Base-by-base conservation (phyloP, 164 flowering plant genomes). In the Kingdonia uniflora region DNA sequence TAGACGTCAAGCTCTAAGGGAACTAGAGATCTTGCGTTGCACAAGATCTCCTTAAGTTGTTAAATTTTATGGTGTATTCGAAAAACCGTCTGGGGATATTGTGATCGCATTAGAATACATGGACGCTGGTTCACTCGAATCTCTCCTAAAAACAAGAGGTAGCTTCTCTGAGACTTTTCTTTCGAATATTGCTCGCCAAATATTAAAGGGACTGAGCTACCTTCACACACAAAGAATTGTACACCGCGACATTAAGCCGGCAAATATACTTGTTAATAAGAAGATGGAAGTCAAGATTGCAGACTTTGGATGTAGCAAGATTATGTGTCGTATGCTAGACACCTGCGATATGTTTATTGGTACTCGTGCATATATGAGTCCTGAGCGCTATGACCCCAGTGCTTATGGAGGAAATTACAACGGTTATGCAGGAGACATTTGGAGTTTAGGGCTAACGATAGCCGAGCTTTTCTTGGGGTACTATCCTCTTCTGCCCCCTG, bases 361-460 rank as follows among this genome's bases (percentile, higher is more conserved):
- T 2, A 87, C 96, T 0, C 77, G 82, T 51, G 89, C 91, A 0
- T 87, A 87, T 65, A 87, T 84, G 96, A 86, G 95, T 48, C 95
- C 91, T 1, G 95, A 86, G 53, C 59, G 91, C 41, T 81, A 84
- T 68, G 85, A 86, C 43, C 84, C 91, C n/a, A 86, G 81, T 6
- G 61, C 79, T 0, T 71, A 76, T 56, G 88, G 88, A 0, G 67
- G 62, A 0, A 71, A 68, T 24, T 81, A 84, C 58, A 57, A 83
- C 37, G 95, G 80, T 0, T 86, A 74, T 41, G 77, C 87, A 0
- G 84, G 72, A 0, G 95, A 86, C 46, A 67, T 86, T 0, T 86
- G 95, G 95, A 84, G 91, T 62, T 57, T 86, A 14, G 95, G 95
- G 2, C 56, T 86, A 2, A 86, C 86, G 1, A 23, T 86, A 13